Base-by-base conservation (phyloP, 371 early-diverging fungal genomes). In the Paraphysoderma sedebokerense region DNA sequence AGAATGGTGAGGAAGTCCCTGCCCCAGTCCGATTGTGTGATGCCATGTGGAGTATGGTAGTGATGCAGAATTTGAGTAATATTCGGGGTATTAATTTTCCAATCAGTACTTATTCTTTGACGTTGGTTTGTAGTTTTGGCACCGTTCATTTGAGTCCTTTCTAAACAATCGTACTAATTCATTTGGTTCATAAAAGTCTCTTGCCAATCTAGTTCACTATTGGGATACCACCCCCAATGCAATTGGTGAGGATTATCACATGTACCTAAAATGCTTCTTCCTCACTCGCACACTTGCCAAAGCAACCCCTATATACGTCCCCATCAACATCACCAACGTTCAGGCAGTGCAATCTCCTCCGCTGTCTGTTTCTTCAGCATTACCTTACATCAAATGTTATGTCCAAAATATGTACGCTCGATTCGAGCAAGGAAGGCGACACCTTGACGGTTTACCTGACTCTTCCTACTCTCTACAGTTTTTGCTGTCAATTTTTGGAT, bases 161-260 rank as follows among this genome's bases (percentile, higher is more conserved):
- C n/a, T n/a, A n/a, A n/a, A n/a, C n/a, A n/a, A n/a, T n/a, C n/a
- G n/a, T n/a, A n/a, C n/a, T n/a, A n/a, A n/a, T n/a, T n/a, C n/a
- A n/a, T n/a, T n/a, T n/a, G n/a, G n/a, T n/a, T n/a, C n/a, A n/a
- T n/a, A n/a, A n/a, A n/a, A n/a, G n/a, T 68, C 72, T 34, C 67
- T 84, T 38, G 79, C 77, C 7, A 63, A 72, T 24, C 53, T 74
- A 32, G 80, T 85, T 19, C 73, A 73, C 30, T 82, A 73, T 46
- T 85, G 85, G 85, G 85, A 85, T 55, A 70, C 74, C 4, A 76
- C 76, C 50, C 72, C 80, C 8, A 81, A 82, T 61, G 77, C 81
- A 19, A 75, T 82, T 31, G 85, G 82, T 35, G 85, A 85, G 54
- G 85, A 85, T 56, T 72, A 82, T 76, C 85, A 85, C 60, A 85